phyloP scores from a whole-genome alignment of 495 filamentous ascomycete genomes.

The Baudoinia panamericana region DNA sequence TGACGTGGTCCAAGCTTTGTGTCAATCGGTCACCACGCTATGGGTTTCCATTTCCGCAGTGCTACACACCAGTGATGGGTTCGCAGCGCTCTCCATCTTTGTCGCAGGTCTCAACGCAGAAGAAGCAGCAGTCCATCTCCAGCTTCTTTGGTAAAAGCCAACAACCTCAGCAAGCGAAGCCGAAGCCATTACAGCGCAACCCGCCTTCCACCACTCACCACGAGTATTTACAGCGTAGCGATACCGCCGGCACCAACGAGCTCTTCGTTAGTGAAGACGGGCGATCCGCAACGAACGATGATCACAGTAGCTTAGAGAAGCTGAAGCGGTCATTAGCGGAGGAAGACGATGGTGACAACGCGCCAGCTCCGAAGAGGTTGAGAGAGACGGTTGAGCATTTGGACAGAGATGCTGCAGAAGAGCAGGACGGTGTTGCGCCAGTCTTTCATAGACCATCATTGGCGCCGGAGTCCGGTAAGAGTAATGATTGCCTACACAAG shows the following conservation, averaged over 20 bases:
- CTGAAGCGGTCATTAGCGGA: slow-evolving; percentile 21
- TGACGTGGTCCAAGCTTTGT: too few relatives aligned
- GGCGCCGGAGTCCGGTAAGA: slow-evolving; percentile 13
- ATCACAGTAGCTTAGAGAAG: slow-evolving; percentile 2
- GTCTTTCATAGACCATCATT: slow-evolving; percentile 3
- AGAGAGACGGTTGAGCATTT: not conserved
- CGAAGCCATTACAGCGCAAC: slow-evolving; percentile 7
- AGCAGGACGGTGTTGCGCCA: slow-evolving; percentile 8
- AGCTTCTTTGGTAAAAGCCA: slow-evolving; percentile 68
- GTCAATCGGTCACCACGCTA: not conserved
- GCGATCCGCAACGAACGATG: slow-evolving; percentile 14
- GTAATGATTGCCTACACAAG: slow-evolving; percentile 15
- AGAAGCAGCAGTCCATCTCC: slow-evolving; percentile 71
- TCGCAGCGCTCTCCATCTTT: slow-evolving; percentile 1
- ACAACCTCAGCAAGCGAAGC: slow-evolving; percentile 17
- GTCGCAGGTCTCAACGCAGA: slow-evolving; percentile 24
- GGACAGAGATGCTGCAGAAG: not conserved
- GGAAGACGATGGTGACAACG: slow-evolving; percentile 4
- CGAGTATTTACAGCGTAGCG: slow-evolving; percentile 16
- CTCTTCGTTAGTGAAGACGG: slow-evolving; percentile 15
- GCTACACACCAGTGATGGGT: not conserved
- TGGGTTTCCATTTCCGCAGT: not conserved
- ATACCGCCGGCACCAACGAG: slow-evolving; percentile 10
- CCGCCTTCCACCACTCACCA: slow-evolving; percentile 10
- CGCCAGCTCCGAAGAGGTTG: slow-evolving; percentile 7